phyloP scores from a whole-genome alignment of 768 basidiomycete species.

The Mycena sanguinolenta region DNA sequence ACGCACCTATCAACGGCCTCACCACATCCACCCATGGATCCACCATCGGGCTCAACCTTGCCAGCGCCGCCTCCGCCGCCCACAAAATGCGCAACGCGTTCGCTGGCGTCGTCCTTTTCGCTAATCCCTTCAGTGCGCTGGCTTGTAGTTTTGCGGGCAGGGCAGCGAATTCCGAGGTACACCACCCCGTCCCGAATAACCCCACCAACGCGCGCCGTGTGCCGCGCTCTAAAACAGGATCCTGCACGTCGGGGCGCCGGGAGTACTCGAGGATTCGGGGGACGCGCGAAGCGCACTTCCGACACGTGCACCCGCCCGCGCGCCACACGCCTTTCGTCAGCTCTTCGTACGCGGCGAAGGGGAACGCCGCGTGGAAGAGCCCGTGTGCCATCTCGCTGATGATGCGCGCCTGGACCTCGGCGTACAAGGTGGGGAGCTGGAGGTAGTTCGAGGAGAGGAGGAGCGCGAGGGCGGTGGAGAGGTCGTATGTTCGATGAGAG shows the following conservation, averaged over 20 bases:
- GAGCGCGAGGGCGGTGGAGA: slow-evolving; percentile 92
- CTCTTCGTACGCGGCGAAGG: slow-evolving; percentile 83
- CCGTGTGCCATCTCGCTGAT: slow-evolving; percentile 93
- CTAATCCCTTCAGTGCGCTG: slow-evolving; percentile 76
- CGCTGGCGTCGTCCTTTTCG: slow-evolving; percentile 72
- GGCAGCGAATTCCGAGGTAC: slow-evolving; percentile 81
- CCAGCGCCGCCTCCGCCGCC: slow-evolving; percentile 72
- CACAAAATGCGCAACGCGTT: slow-evolving; percentile 81
- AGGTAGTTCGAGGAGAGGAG: slow-evolving; percentile 88
- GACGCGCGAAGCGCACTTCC: slow-evolving; percentile 84
- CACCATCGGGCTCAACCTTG: slow-evolving; percentile 66
- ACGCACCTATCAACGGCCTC: slow-evolving; percentile 71
- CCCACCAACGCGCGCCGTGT: slow-evolving; percentile 83
- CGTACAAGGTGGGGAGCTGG: slow-evolving; percentile 75
- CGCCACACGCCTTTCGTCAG: slow-evolving; percentile 85
- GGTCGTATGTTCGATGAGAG: slow-evolving; percentile 93
- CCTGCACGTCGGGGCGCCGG: slow-evolving; percentile 80
- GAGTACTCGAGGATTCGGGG: slow-evolving; percentile 90
- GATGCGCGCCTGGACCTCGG: slow-evolving; percentile 87
- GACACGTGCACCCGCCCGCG: slow-evolving; percentile 85
- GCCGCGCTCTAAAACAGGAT: slow-evolving; percentile 76
- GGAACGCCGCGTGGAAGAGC: slow-evolving; percentile 82
- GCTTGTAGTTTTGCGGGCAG: slow-evolving; percentile 77
- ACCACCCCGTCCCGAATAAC: slow-evolving; percentile 93
- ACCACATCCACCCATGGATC: slow-evolving; percentile 81